These are phyloP conservation scores for Lepidium sativum DNA, from an alignment of 345 rosid species.

Conservation along the genomic window DNA sequence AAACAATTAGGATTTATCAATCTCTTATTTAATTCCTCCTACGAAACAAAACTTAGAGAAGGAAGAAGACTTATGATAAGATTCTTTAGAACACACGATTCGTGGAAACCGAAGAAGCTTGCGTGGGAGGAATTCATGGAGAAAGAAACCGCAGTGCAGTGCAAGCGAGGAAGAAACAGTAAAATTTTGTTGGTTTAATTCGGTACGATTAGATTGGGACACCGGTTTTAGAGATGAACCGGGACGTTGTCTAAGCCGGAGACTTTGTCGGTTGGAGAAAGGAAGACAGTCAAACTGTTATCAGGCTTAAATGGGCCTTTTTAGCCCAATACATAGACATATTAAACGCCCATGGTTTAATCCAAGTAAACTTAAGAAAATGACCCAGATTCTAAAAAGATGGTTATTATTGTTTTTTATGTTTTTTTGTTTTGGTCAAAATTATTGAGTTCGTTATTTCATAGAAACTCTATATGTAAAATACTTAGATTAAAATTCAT, in stretches of 20 bases:
- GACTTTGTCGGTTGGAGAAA: neutral
- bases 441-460: too few relatives aligned
- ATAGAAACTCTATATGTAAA: too few relatives aligned
- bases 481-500: too few relatives aligned
- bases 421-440: too few relatives aligned
- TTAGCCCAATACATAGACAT: neutral
- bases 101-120: slow-evolving; percentile 7
- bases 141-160: neutral
- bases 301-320: neutral
- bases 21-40: neutral
- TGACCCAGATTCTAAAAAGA: too few relatives aligned
- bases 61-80: neutral
- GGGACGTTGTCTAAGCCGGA: neutral
- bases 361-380: too few relatives aligned
- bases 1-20: slow-evolving; percentile 12
- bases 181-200: neutral
- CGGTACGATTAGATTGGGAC: slow-evolving; percentile 3
- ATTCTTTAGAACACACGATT: neutral
- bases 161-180: neutral
- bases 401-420: too few relatives aligned
- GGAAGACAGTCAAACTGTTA: neutral
- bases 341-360: neutral
- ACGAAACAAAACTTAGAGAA: neutral
- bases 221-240: neutral
- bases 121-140: neutral